Evolutionary conservation across 2,329 filamentous ascomycete species (phyloP).

Genomic region (Escovopsis sp.): DNA sequence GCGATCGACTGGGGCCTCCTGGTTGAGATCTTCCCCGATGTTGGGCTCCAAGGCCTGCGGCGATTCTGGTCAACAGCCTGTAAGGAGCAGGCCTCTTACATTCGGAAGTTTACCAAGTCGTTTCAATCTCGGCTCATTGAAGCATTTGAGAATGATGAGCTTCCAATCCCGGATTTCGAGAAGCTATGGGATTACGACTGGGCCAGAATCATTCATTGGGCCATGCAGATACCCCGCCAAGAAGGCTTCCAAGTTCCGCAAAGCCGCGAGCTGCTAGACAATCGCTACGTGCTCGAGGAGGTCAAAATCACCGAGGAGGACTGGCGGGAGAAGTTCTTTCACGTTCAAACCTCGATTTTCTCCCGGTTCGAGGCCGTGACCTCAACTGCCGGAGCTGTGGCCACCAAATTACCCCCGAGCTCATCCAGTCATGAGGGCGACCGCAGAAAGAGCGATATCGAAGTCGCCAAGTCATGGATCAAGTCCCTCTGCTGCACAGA

Average conservation of each 20-base stretch:
- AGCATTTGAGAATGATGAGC: conserved; percentile 48
- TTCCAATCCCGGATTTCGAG: conserved; percentile 49
- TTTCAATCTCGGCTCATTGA: conserved; percentile 52
- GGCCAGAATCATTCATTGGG: conserved; percentile 51
- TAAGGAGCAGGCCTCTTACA: conserved; percentile 34
- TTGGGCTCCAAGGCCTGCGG: conserved; percentile 34
- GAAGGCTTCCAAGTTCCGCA: conserved; percentile 34
- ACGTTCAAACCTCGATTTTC: conserved; percentile 37
- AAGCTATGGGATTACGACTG: conserved; percentile 54
- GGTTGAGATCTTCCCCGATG: conserved; percentile 38
- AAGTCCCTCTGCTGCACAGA: conserved; percentile 42
- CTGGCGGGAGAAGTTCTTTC: conserved; percentile 45
- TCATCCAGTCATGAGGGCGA: conserved; percentile 6
- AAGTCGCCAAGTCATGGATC: conserved; percentile 43
- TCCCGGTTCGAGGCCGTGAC: conserved; percentile 41
- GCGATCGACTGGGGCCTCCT: conserved; percentile 47
- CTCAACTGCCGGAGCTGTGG: conserved; percentile 30
- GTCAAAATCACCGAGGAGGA: conserved; percentile 19
- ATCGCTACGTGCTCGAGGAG: conserved; percentile 26
- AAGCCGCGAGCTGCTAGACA: conserved; percentile 28
- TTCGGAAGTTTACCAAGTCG: conserved; percentile 39
- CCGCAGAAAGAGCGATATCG: conserved; percentile 12
- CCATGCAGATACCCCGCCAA: conserved; percentile 34
- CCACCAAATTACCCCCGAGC: conserved; percentile 2
- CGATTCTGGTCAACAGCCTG: conserved; percentile 40